phyloP scores from a whole-genome alignment of 768 basidiomycete genomes.

The Suillus plorans region DNA sequence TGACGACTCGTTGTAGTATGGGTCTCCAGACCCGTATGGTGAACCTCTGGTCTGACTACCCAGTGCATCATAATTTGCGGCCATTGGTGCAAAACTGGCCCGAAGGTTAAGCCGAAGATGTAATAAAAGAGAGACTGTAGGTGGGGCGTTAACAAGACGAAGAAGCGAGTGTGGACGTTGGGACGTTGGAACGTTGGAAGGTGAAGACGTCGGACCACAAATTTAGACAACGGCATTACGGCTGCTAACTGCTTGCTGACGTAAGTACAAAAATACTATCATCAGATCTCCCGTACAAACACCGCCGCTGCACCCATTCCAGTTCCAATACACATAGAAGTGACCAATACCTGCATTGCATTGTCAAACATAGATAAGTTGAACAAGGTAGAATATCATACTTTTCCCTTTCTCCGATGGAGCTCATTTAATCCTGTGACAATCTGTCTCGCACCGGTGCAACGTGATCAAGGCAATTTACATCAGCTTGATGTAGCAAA shows the following conservation, averaged over 20 bases:
- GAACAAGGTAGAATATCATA: constrained; percentile 24
- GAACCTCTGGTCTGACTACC: constrained; percentile 22
- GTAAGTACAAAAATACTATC: neutral
- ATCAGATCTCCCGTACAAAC: constrained; percentile 49
- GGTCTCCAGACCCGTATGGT: constrained; percentile 63
- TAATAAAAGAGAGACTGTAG: constrained; percentile 24
- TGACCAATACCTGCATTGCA: constrained; percentile 68
- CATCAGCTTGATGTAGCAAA: constrained; percentile 9
- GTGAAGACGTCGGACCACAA: constrained; percentile 10
- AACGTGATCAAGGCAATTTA: constrained; percentile 44
- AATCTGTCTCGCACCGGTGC: constrained; percentile 83
- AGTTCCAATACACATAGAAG: constrained; percentile 85
- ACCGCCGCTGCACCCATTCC: constrained; percentile 91
- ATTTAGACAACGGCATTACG: constrained; percentile 12
- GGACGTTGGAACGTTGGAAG: neutral
- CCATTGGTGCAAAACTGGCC: constrained; percentile 34
- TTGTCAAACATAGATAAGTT: constrained; percentile 7
- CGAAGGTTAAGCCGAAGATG: constrained; percentile 9
- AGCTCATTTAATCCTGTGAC: constrained; percentile 81
- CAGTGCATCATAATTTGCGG: constrained; percentile 38
- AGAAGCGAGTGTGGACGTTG: constrained; percentile 4
- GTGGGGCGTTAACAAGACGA: constrained; percentile 15
- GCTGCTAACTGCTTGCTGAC: neutral
- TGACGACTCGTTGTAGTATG: constrained; percentile 67
- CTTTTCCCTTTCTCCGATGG: constrained; percentile 68